Conservation (phyloP, 192 early-diverging fungal species). For the Lunasporangiospora selenospora region DNA sequence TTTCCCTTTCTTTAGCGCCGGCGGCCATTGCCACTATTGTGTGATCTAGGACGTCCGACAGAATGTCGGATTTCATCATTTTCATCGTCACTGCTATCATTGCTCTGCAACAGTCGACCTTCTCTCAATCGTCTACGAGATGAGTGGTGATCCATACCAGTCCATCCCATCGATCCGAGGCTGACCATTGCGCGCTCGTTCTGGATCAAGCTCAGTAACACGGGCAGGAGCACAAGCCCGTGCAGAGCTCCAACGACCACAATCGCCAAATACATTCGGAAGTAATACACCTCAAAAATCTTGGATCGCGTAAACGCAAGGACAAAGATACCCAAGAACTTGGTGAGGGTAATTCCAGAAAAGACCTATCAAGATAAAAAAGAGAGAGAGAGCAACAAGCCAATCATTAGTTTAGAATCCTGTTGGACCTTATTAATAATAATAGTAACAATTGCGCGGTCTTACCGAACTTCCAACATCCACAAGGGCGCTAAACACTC, state of each 20-base stretch:
- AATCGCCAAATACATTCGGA: constrained; percentile 70
- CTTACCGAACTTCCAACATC: constrained; percentile 69
- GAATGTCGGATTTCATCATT: constrained; percentile 19
- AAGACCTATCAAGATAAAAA: constrained; percentile 53
- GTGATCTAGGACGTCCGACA: constrained; percentile 37
- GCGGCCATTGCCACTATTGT: constrained; percentile 9
- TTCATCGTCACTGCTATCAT: constrained; percentile 38
- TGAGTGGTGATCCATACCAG: constrained; percentile 1
- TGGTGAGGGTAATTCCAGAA: constrained; percentile 69
- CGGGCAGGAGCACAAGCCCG: constrained; percentile 63
- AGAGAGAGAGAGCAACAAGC: constrained; percentile 1
- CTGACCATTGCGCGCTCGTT: constrained; percentile 23
- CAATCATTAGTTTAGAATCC: neutral
- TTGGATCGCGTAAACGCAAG: constrained; percentile 71
- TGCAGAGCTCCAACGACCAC: constrained; percentile 65
- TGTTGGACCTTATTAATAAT: neutral
- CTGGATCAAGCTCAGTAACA: constrained; percentile 57
- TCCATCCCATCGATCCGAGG: constrained; percentile 33
- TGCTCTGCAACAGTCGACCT: constrained; percentile 28
- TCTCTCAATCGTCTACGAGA: constrained; percentile 27
- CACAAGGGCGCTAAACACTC: constrained; percentile 54
- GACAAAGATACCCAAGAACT: constrained; percentile 70
- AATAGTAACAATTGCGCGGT: neutral
- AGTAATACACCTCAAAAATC: constrained; percentile 75
- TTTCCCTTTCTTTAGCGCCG: constrained; percentile 6